phyloP scores from a whole-genome alignment of 371 early-diverging fungal species.

The Lichtheimia ornata region DNA sequence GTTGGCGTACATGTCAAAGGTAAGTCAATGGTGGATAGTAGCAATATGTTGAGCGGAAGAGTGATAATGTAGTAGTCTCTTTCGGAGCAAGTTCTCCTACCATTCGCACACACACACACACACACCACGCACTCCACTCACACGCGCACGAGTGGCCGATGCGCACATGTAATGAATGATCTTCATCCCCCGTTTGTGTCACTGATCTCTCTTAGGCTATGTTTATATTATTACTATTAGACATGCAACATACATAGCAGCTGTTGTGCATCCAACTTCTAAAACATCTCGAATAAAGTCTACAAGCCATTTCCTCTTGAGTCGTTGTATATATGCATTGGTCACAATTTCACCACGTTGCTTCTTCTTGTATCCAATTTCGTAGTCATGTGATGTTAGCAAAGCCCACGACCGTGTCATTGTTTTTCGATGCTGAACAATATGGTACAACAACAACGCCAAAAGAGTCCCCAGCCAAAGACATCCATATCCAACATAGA shows the following conservation, averaged over 20 bases:
- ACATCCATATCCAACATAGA: constrained; percentile 34
- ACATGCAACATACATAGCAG: not conserved
- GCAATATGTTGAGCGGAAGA: constrained; percentile 18
- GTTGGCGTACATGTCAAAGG: constrained; percentile 37
- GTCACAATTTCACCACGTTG: not conserved
- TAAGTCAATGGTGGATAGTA: constrained; percentile 27
- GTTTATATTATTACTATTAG: not conserved
- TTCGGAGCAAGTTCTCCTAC: not conserved
- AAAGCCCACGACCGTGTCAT: not conserved
- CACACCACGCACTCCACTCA: not conserved
- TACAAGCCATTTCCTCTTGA: not conserved
- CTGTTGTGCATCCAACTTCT: not conserved
- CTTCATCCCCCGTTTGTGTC: not conserved
- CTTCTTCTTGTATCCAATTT: not conserved
- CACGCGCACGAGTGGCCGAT: no score
- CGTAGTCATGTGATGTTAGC: not conserved
- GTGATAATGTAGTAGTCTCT: not conserved
- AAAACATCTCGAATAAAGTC: not conserved
- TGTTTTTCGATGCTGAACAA: not conserved
- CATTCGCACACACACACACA: not conserved
- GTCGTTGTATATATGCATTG: not conserved
- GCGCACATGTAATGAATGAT: not conserved
- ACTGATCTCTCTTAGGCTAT: not conserved
- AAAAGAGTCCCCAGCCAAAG: not conserved
- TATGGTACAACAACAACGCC: not conserved